Conservation (phyloP, 164 flowering plant species). For the Magnolia kwangsiensis region DNA sequence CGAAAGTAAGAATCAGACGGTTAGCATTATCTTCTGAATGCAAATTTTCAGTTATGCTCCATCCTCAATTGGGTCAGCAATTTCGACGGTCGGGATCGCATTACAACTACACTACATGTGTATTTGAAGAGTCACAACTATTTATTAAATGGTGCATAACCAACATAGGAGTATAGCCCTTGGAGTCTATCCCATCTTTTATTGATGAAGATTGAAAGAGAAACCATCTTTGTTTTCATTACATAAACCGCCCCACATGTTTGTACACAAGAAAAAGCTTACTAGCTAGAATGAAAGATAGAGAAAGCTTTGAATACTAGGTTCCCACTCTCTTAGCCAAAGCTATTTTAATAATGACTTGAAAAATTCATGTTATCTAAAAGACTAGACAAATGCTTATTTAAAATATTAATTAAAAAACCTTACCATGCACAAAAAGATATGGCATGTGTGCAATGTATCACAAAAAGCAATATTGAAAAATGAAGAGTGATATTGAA, state of each 20-base stretch:
- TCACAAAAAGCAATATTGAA: not conserved
- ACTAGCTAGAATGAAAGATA: not conserved
- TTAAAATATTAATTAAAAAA: not conserved
- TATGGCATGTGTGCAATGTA: slow-evolving; percentile 1
- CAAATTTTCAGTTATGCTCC: no score
- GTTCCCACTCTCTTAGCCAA: not conserved
- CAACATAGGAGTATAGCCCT: no score
- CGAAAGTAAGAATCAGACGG: no score
- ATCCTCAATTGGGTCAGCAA: no score
- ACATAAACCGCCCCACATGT: not conserved
- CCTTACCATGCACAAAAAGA: not conserved
- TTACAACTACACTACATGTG: no score
- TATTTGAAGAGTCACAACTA: no score
- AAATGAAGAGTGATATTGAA: not conserved
- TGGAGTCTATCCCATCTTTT: no score
- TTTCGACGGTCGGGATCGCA: no score
- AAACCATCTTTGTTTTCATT: not conserved
- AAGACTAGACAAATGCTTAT: not conserved
- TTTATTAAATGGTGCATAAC: no score
- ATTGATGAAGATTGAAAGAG: no score
- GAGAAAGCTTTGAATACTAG: not conserved
- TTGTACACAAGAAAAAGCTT: not conserved
- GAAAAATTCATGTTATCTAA: not conserved
- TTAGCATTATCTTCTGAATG: no score
- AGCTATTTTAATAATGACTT: not conserved